A percentile compares a stretch with the other conserved stretches of the same genome.
These are phyloP conservation scores for Amyloporia xantha DNA, from an alignment of 768 basidiomycete genomes.

Conservation along the genomic window DNA sequence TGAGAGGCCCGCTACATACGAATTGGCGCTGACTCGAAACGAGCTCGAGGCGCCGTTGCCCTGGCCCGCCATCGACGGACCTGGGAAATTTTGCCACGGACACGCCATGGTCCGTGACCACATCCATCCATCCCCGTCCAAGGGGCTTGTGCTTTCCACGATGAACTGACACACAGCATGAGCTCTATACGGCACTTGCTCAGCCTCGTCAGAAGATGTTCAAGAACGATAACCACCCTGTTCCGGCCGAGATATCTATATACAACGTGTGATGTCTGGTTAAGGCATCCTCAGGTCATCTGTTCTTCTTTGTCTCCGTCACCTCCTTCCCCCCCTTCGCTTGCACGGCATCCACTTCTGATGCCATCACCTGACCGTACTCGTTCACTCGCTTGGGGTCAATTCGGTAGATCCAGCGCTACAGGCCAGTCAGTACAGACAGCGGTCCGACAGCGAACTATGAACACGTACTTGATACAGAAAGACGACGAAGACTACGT, in stretches of 20 bases:
- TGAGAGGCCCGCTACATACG: background rate
- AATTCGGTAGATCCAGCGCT: constrained; percentile 97
- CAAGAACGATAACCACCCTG: constrained; percentile 3
- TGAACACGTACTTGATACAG: constrained; percentile 71
- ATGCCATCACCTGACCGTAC: constrained; percentile 78
- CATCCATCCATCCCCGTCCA: background rate
- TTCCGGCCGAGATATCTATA: constrained; percentile 18
- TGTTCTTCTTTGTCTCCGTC: constrained; percentile 23
- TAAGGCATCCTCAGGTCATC: constrained; percentile 18
- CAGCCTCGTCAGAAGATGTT: too few relatives aligned
- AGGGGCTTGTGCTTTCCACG: too few relatives aligned
- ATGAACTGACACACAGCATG: too few relatives aligned
- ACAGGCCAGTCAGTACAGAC: constrained; percentile 16
- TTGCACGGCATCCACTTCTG: constrained; percentile 37
- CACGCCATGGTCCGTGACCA: background rate
- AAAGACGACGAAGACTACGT: constrained; percentile 87
- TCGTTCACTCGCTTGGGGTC: constrained; percentile 95
- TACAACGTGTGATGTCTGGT: background rate
- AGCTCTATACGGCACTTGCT: too few relatives aligned
- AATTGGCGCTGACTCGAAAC: constrained; percentile 3
- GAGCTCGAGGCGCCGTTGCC: background rate
- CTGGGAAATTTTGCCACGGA: background rate
- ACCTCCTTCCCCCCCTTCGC: constrained; percentile 20
- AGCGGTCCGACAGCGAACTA: background rate
- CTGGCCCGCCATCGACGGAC: background rate